These are phyloP conservation scores for Teratosphaeria pseudoeucalypti DNA, from an alignment of 2,329 filamentous ascomycete genomes.

Conservation along the genomic window DNA sequence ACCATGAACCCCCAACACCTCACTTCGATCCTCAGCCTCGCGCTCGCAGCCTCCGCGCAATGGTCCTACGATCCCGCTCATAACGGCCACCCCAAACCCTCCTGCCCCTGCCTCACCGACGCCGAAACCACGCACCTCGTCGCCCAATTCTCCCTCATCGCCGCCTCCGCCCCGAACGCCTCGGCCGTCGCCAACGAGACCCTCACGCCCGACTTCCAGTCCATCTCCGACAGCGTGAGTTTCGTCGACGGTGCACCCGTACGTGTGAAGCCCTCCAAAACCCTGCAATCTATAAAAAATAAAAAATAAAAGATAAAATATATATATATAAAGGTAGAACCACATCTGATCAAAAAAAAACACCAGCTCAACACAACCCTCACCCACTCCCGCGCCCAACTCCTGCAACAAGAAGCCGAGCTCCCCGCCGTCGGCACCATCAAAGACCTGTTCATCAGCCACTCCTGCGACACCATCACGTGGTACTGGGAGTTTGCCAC, in stretches of 20 bases:
- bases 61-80: not conserved
- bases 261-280: not conserved
- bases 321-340: too few relatives aligned
- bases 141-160: not conserved
- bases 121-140: not conserved
- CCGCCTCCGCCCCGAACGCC: not conserved
- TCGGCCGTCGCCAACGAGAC: not conserved
- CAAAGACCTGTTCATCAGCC: constrained; percentile 8
- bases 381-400: not conserved
- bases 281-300: too few relatives aligned
- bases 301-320: too few relatives aligned
- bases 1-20: not conserved
- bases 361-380: not conserved
- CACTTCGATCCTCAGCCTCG: not conserved
- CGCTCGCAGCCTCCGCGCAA: not conserved
- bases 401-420: constrained; percentile 10
- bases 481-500: constrained; percentile 13
- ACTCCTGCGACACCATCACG: constrained; percentile 13
- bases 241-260: not conserved
- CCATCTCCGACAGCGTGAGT: not conserved
- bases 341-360: not conserved
- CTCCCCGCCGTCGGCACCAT: constrained; percentile 4
- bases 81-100: not conserved
- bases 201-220: not conserved
- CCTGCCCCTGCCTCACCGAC: not conserved